A percentile compares a stretch with the other conserved stretches of the same genome.
Evolutionary conservation across 768 basidiomycete species (phyloP).

Genomic region (Lanmaoa rubissima): DNA sequence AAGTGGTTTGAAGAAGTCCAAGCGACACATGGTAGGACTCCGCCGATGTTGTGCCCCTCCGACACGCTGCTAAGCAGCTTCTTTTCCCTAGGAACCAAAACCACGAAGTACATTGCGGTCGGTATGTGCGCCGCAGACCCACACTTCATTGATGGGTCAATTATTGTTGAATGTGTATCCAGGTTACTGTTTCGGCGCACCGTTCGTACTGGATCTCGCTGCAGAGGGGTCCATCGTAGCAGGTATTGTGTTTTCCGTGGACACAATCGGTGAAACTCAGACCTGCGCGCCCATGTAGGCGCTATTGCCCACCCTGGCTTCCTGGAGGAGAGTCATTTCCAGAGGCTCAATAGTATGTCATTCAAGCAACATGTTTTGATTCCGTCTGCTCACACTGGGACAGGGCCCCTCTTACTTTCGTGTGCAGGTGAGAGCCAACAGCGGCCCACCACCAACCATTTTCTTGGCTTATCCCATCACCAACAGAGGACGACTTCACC

Average conservation of each 20-base stretch:
- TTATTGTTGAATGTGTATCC: neutral
- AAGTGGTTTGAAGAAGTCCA: conserved; percentile 52
- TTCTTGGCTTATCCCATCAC: neutral
- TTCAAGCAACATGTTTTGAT: neutral
- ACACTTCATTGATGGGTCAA: neutral
- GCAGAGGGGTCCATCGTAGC: conserved; percentile 44
- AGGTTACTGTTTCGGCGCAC: conserved; percentile 61
- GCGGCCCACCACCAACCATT: neutral
- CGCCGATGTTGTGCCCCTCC: neutral
- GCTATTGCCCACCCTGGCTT: conserved; percentile 55
- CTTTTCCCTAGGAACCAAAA: conserved; percentile 19
- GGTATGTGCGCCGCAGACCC: conserved; percentile 28
- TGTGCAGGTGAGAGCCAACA: conserved; percentile 21
- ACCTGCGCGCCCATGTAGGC: conserved; percentile 19
- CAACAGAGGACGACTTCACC: conserved; percentile 47
- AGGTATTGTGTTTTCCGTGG: conserved; percentile 30
- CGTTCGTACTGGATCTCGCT: conserved; percentile 46
- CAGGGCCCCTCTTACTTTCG: conserved; percentile 26
- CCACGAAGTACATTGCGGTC: conserved; percentile 40
- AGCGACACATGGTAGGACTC: conserved; percentile 40
- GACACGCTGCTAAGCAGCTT: neutral
- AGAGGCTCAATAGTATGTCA: conserved; percentile 44
- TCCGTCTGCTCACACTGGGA: neutral
- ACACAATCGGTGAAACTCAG: neutral
- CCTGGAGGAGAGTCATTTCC: conserved; percentile 53